Conservation (phyloP, 2,329 filamentous ascomycete species). For the Chaetomium sp. region DNA sequence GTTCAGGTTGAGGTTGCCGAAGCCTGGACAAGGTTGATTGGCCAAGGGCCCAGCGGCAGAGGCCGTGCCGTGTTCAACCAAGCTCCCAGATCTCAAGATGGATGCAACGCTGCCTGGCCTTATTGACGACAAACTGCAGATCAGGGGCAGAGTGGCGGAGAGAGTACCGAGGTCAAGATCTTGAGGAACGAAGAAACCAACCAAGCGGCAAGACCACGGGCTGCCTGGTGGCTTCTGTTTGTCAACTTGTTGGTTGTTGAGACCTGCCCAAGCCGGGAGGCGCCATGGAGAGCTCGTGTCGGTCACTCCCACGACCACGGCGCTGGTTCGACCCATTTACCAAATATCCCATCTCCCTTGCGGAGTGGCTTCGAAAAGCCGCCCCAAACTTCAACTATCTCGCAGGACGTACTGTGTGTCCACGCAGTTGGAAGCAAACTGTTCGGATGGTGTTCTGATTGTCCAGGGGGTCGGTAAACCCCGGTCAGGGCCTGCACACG, state of each 20-base stretch:
- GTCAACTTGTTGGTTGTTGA: no score
- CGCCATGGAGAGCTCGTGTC: no score
- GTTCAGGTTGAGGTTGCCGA: conserved; percentile 11
- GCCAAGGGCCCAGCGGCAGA: conserved; percentile 4
- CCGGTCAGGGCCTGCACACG: no score
- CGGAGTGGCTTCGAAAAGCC: no score
- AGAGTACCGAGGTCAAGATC: neutral
- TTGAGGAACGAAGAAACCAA: neutral
- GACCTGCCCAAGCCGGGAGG: no score
- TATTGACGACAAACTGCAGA: neutral
- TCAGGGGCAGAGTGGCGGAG: neutral
- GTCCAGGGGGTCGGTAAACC: neutral
- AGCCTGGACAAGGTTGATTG: conserved; percentile 12
- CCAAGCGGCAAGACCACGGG: neutral
- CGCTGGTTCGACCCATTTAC: no score
- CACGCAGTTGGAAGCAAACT: neutral
- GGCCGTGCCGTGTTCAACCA: neutral
- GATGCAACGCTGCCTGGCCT: conserved; percentile 4
- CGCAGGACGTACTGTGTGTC: no score
- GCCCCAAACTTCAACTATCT: no score
- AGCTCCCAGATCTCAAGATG: conserved; percentile 4
- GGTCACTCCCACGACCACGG: no score
- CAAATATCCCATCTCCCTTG: no score
- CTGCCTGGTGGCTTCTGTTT: neutral
- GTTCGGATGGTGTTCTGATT: conserved; percentile 8